Conservation (phyloP, 2,329 filamentous ascomycete species). For the Alternaria ventricosa region DNA sequence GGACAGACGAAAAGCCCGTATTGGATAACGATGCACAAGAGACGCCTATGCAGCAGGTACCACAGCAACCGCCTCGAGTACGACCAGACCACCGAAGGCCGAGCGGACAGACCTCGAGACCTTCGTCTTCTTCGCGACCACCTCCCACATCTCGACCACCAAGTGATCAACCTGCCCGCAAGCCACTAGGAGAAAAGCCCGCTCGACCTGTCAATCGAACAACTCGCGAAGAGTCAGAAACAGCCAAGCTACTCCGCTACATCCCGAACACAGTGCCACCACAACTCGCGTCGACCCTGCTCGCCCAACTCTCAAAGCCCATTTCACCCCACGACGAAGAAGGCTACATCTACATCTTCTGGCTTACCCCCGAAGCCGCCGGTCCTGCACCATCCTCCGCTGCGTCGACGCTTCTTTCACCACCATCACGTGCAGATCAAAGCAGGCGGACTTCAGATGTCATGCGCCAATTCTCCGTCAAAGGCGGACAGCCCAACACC, state of each 20-base stretch:
- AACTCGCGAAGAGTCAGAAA: constrained; percentile 34
- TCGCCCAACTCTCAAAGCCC: constrained; percentile 77
- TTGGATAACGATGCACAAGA: constrained; percentile 12
- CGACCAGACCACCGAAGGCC: constrained; percentile 7
- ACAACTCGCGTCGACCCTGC: constrained; percentile 71
- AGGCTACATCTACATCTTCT: constrained; percentile 99
- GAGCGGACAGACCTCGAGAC: not conserved
- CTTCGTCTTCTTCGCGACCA: constrained; percentile 6
- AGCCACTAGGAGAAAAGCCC: constrained; percentile 35
- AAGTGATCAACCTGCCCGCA: constrained; percentile 27
- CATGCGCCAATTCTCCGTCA: constrained; percentile 42
- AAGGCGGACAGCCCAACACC: constrained; percentile 12
- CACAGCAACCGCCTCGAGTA: constrained; percentile 17
- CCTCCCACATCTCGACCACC: constrained; percentile 9
- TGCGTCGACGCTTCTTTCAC: constrained; percentile 57
- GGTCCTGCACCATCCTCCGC: constrained; percentile 60
- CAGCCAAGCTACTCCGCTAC: constrained; percentile 63
- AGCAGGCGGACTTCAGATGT: constrained; percentile 42
- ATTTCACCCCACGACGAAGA: constrained; percentile 75
- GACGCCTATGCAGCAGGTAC: constrained; percentile 17
- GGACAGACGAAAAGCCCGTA: constrained; percentile 21
- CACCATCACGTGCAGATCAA: constrained; percentile 53
- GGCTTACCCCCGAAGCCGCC: constrained; percentile 75
- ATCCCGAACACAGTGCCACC: constrained; percentile 74
- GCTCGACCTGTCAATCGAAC: constrained; percentile 32